A percentile compares a stretch with the other conserved stretches of the same genome.
phyloP scores from a whole-genome alignment of 176 grass and related monocot species.

The Coix lacrymajobi region DNA sequence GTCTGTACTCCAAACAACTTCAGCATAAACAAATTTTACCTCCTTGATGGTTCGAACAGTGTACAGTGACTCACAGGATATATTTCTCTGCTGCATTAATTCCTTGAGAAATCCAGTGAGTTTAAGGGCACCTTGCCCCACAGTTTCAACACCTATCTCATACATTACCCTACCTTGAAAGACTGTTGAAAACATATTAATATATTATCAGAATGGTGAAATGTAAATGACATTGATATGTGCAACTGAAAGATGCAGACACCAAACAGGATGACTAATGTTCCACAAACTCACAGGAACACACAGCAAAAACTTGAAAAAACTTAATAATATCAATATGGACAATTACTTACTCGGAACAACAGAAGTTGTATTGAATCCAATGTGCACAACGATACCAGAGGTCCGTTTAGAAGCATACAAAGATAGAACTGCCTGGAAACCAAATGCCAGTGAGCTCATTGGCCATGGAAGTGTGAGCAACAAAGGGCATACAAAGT shows the following conservation, averaged over 20 bases:
- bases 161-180: slow-evolving; percentile 72
- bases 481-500: neutral
- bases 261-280: neutral
- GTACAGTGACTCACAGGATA: slow-evolving; percentile 71
- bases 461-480: neutral
- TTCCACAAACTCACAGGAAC: neutral
- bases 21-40: slow-evolving; percentile 35
- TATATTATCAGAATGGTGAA: slow-evolving; percentile 16
- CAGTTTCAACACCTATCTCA: slow-evolving; percentile 81
- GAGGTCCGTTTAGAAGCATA: slow-evolving; percentile 81
- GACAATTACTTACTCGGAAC: slow-evolving; percentile 70
- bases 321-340: neutral
- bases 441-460: slow-evolving; percentile 20
- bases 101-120: slow-evolving; percentile 94
- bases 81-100: slow-evolving; percentile 67
- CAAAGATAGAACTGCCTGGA: slow-evolving; percentile 85
- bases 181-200: slow-evolving; percentile 50
- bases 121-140: slow-evolving; percentile 81
- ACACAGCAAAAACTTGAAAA: neutral
- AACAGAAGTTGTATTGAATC: slow-evolving; percentile 78
- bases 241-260: neutral
- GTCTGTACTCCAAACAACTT: neutral
- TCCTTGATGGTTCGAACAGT: slow-evolving; percentile 92
- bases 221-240: neutral
- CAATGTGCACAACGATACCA: slow-evolving; percentile 93